Base-by-base conservation (phyloP, 371 early-diverging fungal genomes). In the Apophysomyces variabilis region DNA sequence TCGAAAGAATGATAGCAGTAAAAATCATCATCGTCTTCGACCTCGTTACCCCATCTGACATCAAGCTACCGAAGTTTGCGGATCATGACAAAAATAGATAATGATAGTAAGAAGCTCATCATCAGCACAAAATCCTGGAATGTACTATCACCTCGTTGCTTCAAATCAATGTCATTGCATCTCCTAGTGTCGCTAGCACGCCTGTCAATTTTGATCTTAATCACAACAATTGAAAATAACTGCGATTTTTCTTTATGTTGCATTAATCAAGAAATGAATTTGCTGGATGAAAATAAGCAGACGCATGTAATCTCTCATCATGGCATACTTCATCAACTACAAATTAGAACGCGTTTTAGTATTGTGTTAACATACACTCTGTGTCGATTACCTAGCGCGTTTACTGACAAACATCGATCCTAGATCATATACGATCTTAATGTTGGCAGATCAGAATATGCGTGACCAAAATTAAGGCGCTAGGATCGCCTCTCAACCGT, bases 1-100 rank as follows among this genome's bases (percentile, higher is more conserved):
- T 38, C 35, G 60, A 60, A 60, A 64, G 54, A 60, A 3, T 13
- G 43, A 61, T 36, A 57, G 50, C 1, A 61, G 44, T 35, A 59
- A 46, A 58, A 69, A 73, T 1, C 26, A 26, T 26, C 26, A 26
- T 26, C 26, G 26, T 2, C 26, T 26, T 26, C 26, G 26, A 2
- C 2, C 26, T 26, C 26, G 2, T 26, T 26, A 26, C 2, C 26
- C 26, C 2, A 26, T 26, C 26, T 26, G 26, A 26, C 26, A 26
- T 26, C 26, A 26, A 26, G 26, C n/a, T 26, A 26, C 26, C 58
- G 13, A 57, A 21, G n/a, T 57, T 18, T 57, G 58, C 35, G 58
- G 58, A n/a, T 37, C 26, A 57, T 8, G 35, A 57, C 58, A 57
- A 57, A 57, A 57, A 26, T 35, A 57, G 38, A 57, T 4, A 9